Evolutionary conservation across 2,329 filamentous ascomycete species (phyloP), one percentile per base, ranked within the genome.

Genomic region (Cercospora sp.): DNA sequence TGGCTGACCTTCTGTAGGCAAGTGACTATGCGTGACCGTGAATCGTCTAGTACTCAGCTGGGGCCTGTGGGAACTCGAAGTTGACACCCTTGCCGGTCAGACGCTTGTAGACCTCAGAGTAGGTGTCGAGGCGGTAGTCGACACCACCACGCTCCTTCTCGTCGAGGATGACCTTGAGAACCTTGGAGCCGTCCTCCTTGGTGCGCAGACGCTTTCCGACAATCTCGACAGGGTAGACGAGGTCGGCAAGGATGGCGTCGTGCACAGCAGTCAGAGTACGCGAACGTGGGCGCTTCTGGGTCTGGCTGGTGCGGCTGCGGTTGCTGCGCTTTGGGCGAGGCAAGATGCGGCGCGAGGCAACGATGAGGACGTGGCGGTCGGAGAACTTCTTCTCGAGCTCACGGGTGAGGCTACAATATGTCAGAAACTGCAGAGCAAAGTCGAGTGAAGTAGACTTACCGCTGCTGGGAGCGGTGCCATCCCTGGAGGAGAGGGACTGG

Each of bases 321-420:
- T 90, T 93, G 83, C 93, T 97, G 83, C 94, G 94, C 92, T 97
- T 97, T 84, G 95, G 95, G 84, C 94, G 93, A 83, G 95, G 94
- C 73, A 99, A 89, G 81, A 99, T 99, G 85, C 95, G 95, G 89
- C 95, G 95, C 81, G 94, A 96, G 79, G 95, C 95, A 80, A 99
- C 91, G 90, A 99, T 93, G 84, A 99, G 88, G 84, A 99, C 95
- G 86, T 99, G 95, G 86, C 95, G 95, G 89, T 99, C 95, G 75
- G 95, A 98, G 93, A 99, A 99, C 89, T 99, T 99, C 93, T 99
- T 99, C 91, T 99, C 95, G 82, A 99, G 94, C 89, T 99, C 95
- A 86, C 95, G 95, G 85, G 95, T 99, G 82, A 99, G 90, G 83
- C 94, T 98, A 73, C 10, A 32, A 10, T 9, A 60, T 57, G 49